A percentile compares a stretch with the other conserved stretches of the same genome.
Conservation (phyloP, 148 eudicot genomes). For the Vaccinium vitisidaea region DNA sequence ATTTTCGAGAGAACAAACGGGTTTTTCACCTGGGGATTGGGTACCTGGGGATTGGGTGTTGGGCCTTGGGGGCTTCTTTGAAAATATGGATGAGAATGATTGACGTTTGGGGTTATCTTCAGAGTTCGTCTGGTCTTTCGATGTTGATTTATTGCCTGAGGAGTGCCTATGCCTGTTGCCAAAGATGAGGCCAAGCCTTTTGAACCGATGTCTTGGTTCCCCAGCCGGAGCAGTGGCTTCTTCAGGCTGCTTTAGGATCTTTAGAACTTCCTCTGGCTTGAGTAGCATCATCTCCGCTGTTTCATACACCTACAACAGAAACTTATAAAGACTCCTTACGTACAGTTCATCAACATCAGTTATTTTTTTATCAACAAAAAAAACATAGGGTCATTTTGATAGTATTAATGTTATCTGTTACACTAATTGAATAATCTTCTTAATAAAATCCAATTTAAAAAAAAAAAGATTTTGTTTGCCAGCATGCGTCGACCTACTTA, state of each 20-base stretch:
- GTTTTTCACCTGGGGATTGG: slow-evolving; percentile 41
- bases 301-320: slow-evolving; percentile 68
- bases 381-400: neutral
- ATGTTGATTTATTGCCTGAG: slow-evolving; percentile 26
- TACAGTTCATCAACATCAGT: neutral
- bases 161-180: slow-evolving; percentile 48
- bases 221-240: slow-evolving; percentile 39
- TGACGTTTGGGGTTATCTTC: slow-evolving; percentile 48
- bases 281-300: slow-evolving; percentile 68
- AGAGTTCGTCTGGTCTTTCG: slow-evolving; percentile 36
- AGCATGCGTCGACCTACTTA: neutral
- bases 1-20: slow-evolving; percentile 39
- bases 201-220: slow-evolving; percentile 64
- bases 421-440: neutral
- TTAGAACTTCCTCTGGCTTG: slow-evolving; percentile 60
- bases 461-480: neutral
- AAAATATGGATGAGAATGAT: slow-evolving; percentile 57
- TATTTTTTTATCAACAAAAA: neutral
- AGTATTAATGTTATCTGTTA: neutral
- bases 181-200: slow-evolving; percentile 59
- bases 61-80: slow-evolving; percentile 80
- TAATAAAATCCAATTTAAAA: neutral
- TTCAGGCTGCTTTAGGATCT: slow-evolving; percentile 53
- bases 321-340: neutral
- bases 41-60: slow-evolving; percentile 33